These are phyloP conservation scores for Rickenella mellea DNA, from an alignment of 768 basidiomycete species.

Conservation along the genomic window DNA sequence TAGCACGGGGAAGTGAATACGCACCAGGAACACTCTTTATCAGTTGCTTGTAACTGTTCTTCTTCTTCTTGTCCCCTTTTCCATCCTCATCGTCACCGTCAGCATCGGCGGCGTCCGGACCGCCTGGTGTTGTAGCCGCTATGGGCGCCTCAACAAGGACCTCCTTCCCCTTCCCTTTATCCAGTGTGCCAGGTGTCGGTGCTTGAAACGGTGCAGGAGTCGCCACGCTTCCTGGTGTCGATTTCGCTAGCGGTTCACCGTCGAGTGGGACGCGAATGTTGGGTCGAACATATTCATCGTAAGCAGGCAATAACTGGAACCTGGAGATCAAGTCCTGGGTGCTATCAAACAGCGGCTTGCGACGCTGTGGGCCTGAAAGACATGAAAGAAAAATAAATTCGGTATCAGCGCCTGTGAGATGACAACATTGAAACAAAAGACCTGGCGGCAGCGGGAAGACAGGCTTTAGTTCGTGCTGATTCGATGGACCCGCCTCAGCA, in stretches of 20 bases:
- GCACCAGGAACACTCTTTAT: slow-evolving; percentile 67
- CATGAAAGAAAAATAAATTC: slow-evolving; percentile 16
- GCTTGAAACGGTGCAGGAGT: slow-evolving; percentile 9
- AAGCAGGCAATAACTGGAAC: slow-evolving; percentile 63
- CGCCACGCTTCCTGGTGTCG: slow-evolving; percentile 7
- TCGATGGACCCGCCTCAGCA: slow-evolving; percentile 58
- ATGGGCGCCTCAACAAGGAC: slow-evolving; percentile 13
- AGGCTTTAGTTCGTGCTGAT: slow-evolving; percentile 20
- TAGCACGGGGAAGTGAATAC: slow-evolving; percentile 13
- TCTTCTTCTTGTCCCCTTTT: slow-evolving; percentile 58
- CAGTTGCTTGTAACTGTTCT: slow-evolving; percentile 68
- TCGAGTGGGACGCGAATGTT: slow-evolving; percentile 26
- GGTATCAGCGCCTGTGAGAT: slow-evolving; percentile 21
- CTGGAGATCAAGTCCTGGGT: slow-evolving; percentile 73
- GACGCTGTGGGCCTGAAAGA: slow-evolving; percentile 27
- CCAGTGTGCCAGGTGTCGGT: slow-evolving; percentile 8
- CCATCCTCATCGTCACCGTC: slow-evolving; percentile 47
- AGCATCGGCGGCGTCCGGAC: slow-evolving; percentile 14
- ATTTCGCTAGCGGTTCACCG: slow-evolving; percentile 10
- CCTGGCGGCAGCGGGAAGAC: slow-evolving; percentile 21
- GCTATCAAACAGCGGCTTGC: slow-evolving; percentile 44
- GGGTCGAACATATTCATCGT: slow-evolving; percentile 74
- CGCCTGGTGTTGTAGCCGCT: slow-evolving; percentile 26
- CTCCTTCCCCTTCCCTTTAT: slow-evolving; percentile 22
- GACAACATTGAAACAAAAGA: slow-evolving; percentile 19